Evolutionary conservation across 352 stramenopile species (phyloP).

Genomic region (Plasmopara viticola): DNA sequence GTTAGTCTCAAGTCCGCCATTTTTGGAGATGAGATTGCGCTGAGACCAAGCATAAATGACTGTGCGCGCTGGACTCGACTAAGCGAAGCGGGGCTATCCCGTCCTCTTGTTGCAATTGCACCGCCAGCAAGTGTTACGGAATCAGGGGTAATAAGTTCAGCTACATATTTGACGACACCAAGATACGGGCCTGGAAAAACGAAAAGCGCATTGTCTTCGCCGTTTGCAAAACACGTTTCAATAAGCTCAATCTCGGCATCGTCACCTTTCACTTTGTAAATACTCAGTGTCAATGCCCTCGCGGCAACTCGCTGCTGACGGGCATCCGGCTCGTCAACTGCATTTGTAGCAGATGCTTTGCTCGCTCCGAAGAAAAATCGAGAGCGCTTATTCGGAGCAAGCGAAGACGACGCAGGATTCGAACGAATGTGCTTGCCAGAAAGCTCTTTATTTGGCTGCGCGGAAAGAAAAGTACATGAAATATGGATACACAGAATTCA

Average conservation of each 20-base stretch:
- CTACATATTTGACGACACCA: conserved; percentile 53
- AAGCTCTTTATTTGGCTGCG: conserved; percentile 48
- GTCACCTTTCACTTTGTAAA: conserved; percentile 28
- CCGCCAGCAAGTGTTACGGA: conserved; percentile 10
- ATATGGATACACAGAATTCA: not conserved
- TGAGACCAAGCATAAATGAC: conserved; percentile 40
- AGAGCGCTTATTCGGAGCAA: conserved; percentile 35
- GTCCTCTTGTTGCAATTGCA: conserved; percentile 16
- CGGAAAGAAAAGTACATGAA: not conserved
- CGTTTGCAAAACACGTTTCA: conserved; percentile 40
- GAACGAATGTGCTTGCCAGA: conserved; percentile 24
- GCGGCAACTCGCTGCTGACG: conserved; percentile 33
- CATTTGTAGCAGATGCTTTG: conserved; percentile 20
- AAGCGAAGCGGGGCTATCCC: conserved; percentile 27
- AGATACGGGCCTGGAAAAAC: conserved; percentile 67
- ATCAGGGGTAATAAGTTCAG: conserved; percentile 12
- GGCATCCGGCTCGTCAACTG: conserved; percentile 24
- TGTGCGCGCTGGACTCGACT: conserved; percentile 45
- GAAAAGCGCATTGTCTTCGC: conserved; percentile 56
- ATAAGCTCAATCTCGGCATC: conserved; percentile 46
- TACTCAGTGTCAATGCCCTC: conserved; percentile 26
- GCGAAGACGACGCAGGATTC: conserved; percentile 20
- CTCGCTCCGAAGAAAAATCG: conserved; percentile 67
- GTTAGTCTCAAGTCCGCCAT: conserved; percentile 24
- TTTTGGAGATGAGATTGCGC: conserved; percentile 31